Percentiles rank a stretch among this genome's conserved stretches.
Conservation (phyloP, 2,329 filamentous ascomycete genomes). For the Fusarium zealandicum region DNA sequence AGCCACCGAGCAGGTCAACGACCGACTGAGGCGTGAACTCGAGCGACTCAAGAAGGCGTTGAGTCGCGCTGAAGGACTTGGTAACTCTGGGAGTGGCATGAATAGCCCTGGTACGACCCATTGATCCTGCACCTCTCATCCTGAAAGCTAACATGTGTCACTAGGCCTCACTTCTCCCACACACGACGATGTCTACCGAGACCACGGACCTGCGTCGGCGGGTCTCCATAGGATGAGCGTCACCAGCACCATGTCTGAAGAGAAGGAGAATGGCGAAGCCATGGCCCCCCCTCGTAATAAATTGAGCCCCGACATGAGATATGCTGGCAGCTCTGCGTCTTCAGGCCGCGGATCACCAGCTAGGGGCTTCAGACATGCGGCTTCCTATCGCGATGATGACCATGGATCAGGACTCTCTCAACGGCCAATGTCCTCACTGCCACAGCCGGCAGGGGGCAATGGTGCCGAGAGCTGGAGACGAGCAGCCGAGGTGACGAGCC, state of each 20-base stretch:
- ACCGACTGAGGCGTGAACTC: constrained; percentile 84
- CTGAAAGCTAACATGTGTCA: constrained; percentile 16
- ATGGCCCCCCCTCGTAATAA: constrained; percentile 58
- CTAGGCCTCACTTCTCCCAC: constrained; percentile 58
- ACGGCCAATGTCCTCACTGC: constrained; percentile 47
- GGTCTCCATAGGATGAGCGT: constrained; percentile 66
- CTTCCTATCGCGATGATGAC: constrained; percentile 47
- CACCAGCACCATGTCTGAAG: constrained; percentile 72
- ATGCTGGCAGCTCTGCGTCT: constrained; percentile 57
- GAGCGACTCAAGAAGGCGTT: constrained; percentile 92
- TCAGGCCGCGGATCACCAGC: constrained; percentile 68
- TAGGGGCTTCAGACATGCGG: constrained; percentile 57
- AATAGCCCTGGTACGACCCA: constrained; percentile 47
- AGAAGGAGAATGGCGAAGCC: constrained; percentile 75
- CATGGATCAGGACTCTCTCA: constrained; percentile 40
- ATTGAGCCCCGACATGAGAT: constrained; percentile 63
- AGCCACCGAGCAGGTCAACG: constrained; percentile 84
- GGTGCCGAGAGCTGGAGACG: constrained; percentile 88
- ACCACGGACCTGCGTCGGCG: constrained; percentile 52
- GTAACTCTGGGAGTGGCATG: constrained; percentile 46
- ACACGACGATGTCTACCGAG: constrained; percentile 67
- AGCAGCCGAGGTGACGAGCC: constrained; percentile 96
- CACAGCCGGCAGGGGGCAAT: constrained; percentile 45
- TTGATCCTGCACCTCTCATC: too few relatives aligned
- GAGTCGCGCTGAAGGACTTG: constrained; percentile 64